Evolutionary conservation across 306 rosid genomes (phyloP).

Genomic region (Medicago ruthenica): DNA sequence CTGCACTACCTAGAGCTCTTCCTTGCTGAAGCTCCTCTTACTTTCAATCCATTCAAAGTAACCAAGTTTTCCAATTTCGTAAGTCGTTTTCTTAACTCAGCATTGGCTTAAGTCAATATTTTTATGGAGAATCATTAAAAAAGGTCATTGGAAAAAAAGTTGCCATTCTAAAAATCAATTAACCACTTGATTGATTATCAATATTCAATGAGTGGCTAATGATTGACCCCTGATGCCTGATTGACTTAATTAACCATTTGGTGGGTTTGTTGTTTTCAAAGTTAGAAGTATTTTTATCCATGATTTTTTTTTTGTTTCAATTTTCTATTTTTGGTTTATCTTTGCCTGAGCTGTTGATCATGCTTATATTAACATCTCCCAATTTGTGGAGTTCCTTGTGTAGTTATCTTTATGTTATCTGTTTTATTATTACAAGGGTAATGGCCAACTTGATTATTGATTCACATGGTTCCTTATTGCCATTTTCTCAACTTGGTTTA

Average conservation of each 20-base stretch:
- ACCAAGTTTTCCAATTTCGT: slow-evolving; percentile 77
- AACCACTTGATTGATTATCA: slow-evolving; percentile 7
- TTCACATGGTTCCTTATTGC: slow-evolving; percentile 32
- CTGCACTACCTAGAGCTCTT: slow-evolving; percentile 96
- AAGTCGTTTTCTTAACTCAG: slow-evolving; percentile 54
- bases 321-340: slow-evolving; percentile 14
- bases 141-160: slow-evolving; percentile 20
- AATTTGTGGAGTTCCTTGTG: slow-evolving; percentile 18
- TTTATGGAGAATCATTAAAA: not conserved
- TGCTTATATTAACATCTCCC: slow-evolving; percentile 23
- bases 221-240: not conserved
- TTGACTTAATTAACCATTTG: slow-evolving; percentile 26
- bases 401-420: slow-evolving; percentile 23
- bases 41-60: slow-evolving; percentile 78
- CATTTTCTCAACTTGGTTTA: slow-evolving; percentile 11
- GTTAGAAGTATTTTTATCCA: slow-evolving; percentile 16
- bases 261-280: slow-evolving; percentile 11
- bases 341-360: slow-evolving; percentile 26
- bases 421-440: slow-evolving; percentile 31
- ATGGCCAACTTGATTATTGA: slow-evolving; percentile 3
- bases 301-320: slow-evolving; percentile 2
- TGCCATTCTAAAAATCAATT: slow-evolving; percentile 8
- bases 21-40: slow-evolving; percentile 76
- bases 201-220: not conserved
- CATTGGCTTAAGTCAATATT: slow-evolving; percentile 15